A percentile compares a stretch with the other conserved stretches of the same genome.
Evolutionary conservation across 164 flowering plant genomes (phyloP).

Genomic region (Liriodendron chinense): DNA sequence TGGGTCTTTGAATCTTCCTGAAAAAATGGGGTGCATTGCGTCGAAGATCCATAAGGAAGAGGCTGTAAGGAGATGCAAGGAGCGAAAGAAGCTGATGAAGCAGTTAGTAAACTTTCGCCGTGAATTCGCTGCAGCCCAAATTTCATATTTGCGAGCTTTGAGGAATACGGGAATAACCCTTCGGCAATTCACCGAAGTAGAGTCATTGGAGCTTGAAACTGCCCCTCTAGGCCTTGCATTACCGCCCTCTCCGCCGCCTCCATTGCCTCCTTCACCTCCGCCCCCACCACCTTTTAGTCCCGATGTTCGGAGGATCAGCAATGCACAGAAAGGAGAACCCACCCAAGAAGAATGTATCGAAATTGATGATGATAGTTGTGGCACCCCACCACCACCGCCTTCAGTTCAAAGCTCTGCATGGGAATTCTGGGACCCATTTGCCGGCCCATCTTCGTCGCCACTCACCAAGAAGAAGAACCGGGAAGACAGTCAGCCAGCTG

Average conservation of each 20-base stretch:
- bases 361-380: constrained; percentile 30
- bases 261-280: constrained; percentile 68
- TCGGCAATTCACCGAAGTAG: constrained; percentile 77
- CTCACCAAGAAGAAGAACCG: constrained; percentile 25
- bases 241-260: constrained; percentile 53
- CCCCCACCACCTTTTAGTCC: constrained; percentile 72
- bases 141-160: constrained; percentile 65
- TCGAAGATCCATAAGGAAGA: constrained; percentile 69
- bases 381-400: constrained; percentile 56
- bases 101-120: constrained; percentile 49
- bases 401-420: constrained; percentile 39
- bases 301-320: constrained; percentile 21
- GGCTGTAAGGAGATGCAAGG: constrained; percentile 64
- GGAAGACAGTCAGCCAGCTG: constrained; percentile 7
- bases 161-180: constrained; percentile 85
- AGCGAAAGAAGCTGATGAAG: constrained; percentile 70
- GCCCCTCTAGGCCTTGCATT: constrained; percentile 19
- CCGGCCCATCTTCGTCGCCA: constrained; percentile 18
- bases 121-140: constrained; percentile 63
- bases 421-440: constrained; percentile 61
- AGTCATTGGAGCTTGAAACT: constrained; percentile 48
- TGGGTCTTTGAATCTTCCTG: neutral
- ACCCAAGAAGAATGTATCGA: constrained; percentile 45
- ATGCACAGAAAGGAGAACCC: constrained; percentile 14
- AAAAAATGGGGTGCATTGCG: constrained; percentile 70